phyloP scores from a whole-genome alignment of 176 grass and related monocot species.

The Aegilops bicornis region DNA sequence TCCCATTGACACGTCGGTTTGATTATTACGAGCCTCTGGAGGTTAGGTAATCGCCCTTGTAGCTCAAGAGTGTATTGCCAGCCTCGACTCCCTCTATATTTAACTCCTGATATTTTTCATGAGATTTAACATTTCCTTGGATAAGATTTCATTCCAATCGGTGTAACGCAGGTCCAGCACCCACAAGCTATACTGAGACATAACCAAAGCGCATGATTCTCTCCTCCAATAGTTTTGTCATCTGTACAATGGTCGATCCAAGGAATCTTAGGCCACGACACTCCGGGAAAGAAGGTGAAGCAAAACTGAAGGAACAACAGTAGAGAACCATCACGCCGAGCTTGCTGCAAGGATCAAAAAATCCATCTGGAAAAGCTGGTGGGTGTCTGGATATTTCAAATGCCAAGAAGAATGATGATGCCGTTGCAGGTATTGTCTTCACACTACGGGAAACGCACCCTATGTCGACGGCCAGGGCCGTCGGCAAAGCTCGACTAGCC shows the following conservation, averaged over 20 bases:
- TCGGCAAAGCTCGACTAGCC: no score
- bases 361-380: rapidly evolving
- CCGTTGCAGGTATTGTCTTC: neutral
- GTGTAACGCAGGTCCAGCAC: neutral
- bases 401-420: neutral
- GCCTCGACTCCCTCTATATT: neutral
- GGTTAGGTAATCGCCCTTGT: neutral
- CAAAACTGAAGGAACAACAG: neutral
- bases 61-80: neutral
- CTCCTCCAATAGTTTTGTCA: neutral
- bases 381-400: rapidly evolving
- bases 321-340: neutral
- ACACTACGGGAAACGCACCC: no score
- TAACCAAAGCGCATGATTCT: neutral
- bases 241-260: neutral
- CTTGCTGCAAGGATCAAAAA: neutral
- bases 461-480: no score
- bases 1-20: neutral
- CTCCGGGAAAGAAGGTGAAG: neutral
- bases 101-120: neutral
- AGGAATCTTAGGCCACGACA: neutral
- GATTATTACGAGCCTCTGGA: neutral
- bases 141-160: neutral
- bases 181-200: neutral
- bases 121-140: neutral